Conservation (phyloP, 805 yeast genomes). For the Metschnikowia similis region DNA sequence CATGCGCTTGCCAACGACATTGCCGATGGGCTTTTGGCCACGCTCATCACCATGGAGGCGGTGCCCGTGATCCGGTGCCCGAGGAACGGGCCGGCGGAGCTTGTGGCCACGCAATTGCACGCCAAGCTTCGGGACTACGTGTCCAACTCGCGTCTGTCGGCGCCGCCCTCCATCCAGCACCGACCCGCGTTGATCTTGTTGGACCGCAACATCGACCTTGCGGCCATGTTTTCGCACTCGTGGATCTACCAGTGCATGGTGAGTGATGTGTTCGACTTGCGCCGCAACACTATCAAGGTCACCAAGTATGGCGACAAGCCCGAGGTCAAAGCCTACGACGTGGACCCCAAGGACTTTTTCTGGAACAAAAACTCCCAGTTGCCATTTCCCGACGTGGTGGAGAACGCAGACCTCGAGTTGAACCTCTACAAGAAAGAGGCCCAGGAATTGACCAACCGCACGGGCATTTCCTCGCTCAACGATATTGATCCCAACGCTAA, state of each 20-base stretch:
- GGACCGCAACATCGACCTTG: slow-evolving; percentile 86
- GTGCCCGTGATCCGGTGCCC: slow-evolving; percentile 91
- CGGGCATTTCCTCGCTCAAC: slow-evolving; percentile 66
- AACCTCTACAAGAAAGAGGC: slow-evolving; percentile 83
- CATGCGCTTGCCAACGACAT: slow-evolving; percentile 62
- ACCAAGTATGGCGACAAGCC: slow-evolving; percentile 27
- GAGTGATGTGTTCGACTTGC: slow-evolving; percentile 80
- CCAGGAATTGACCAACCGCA: slow-evolving; percentile 71
- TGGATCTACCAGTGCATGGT: slow-evolving; percentile 98
- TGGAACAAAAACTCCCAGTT: slow-evolving; percentile 80
- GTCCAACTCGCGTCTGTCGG: slow-evolving; percentile 50
- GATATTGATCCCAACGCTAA: slow-evolving; percentile 63
- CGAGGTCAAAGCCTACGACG: slow-evolving; percentile 62
- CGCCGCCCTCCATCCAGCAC: slow-evolving; percentile 34
- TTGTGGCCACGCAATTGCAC: slow-evolving; percentile 85
- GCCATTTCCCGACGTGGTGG: slow-evolving; percentile 99
- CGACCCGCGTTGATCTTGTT: slow-evolving; percentile 75
- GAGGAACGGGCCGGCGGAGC: slow-evolving; percentile 91
- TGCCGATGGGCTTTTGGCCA: slow-evolving; percentile 76
- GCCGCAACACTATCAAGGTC: slow-evolving; percentile 76
- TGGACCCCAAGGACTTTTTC: slow-evolving; percentile 91
- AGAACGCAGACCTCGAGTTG: slow-evolving; percentile 83
- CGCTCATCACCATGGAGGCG: slow-evolving; percentile 69
- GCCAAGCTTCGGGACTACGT: slow-evolving; percentile 80
- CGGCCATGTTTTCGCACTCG: slow-evolving; percentile 93